These are phyloP conservation scores for Cercophora sp. DNA, from an alignment of 495 filamentous ascomycete genomes.

Conservation along the genomic window DNA sequence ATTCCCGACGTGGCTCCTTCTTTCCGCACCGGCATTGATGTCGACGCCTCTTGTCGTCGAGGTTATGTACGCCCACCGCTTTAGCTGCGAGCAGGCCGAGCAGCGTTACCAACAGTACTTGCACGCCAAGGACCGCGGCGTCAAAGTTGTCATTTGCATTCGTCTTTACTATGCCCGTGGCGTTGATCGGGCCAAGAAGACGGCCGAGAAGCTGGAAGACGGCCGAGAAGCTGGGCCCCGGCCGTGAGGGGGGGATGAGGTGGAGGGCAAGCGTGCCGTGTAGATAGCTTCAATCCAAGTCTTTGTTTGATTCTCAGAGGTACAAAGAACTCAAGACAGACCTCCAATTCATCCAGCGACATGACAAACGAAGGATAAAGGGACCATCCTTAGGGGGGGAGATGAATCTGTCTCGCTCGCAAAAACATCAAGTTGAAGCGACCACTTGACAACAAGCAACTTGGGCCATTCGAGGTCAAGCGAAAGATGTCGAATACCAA, in stretches of 20 bases:
- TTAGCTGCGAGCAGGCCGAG: background rate
- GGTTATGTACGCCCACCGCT: background rate
- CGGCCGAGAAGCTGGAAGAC: background rate
- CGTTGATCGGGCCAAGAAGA: conserved; percentile 1
- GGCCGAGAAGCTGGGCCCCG: too few species aligned
- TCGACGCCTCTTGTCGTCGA: background rate
- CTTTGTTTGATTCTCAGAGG: too few species aligned
- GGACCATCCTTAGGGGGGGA: conserved; percentile 23
- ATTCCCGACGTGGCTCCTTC: background rate
- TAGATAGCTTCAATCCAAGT: too few species aligned
- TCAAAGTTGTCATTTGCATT: background rate
- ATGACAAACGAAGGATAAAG: conserved; percentile 17
- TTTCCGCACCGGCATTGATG: background rate
- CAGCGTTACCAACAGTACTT: background rate
- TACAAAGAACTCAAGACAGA: conserved; percentile 18
- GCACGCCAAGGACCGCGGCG: background rate
- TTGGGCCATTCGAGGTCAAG: conserved; percentile 22
- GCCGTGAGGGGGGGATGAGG: too few species aligned
- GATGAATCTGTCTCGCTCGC: conserved; percentile 30
- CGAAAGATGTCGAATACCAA: conserved; percentile 23
- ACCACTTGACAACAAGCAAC: conserved; percentile 26
- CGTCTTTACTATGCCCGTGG: background rate
- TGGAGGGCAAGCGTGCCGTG: too few species aligned
- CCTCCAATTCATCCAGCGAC: conserved; percentile 17
- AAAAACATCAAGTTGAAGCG: conserved; percentile 31